Evolutionary conservation across 1,284 basidiomycete genomes (phyloP), one percentile per base, ranked within the genome.

Genomic region (Sporisorium exsertum): DNA sequence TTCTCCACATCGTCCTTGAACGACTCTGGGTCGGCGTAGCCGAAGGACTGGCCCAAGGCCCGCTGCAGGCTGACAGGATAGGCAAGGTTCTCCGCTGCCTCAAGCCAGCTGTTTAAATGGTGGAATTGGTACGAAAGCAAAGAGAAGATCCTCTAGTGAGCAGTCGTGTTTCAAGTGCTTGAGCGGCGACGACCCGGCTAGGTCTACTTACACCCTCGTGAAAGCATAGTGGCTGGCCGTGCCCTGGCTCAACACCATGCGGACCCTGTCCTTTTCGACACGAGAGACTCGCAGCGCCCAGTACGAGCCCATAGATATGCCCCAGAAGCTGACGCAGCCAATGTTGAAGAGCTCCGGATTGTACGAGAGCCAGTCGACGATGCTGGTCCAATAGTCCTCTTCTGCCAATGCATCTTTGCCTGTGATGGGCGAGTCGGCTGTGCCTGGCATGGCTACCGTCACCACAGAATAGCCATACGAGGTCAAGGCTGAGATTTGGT

Each of bases 141-240:
- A 5, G 35, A 33, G 27, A n/a, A n/a, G n/a, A n/a, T 4, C 7
- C 8, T 26, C 33, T 35, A 49, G 13, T 32, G 40, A 43, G 40
- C 40, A n/a, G 40, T 9, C n/a, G n/a, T 20, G 37, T 18, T 10
- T n/a, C 5, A 2, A 3, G 18, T 18, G 18, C 24, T 15, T 24
- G 6, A 16, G 9, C 10, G 26, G 15, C 29, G 27, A 12, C 6
- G 27, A 22, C 26, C 1, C 9, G 26, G 15, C 15, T 27, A 15
- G 50, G 20, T 32, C 29, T 15, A 72, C 71, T 67, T 56, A 68
- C 71, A 51, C 40, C 37, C 61, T 37, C 0, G 65, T 68, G 45
- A 77, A 77, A 4, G 74, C 57, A 53, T 72, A 77, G 54, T 77
- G 74, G 45, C 69, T 72, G 1, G 69, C 68, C 2, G 75, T 70